These are phyloP conservation scores for Chaetomium cochliodes DNA, from an alignment of 495 filamentous ascomycete species.

Conservation along the genomic window DNA sequence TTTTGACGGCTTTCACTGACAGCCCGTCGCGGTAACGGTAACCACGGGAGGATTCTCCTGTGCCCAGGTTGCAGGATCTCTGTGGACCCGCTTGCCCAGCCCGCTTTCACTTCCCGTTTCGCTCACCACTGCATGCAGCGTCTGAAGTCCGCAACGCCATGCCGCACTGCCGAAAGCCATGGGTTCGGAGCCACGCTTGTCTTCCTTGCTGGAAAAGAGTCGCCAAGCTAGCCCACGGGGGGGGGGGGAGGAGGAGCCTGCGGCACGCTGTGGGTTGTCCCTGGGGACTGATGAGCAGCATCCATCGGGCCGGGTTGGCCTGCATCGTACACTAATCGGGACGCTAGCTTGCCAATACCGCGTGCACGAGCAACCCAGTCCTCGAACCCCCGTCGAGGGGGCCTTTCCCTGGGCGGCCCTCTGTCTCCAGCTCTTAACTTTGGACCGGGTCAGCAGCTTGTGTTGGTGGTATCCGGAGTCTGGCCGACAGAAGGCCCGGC, in stretches of 20 bases:
- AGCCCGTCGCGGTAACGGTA: neutral
- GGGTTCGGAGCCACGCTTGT: slow-evolving; percentile 21
- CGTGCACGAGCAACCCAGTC: slow-evolving; percentile 11
- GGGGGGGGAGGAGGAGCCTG: slow-evolving; percentile 20
- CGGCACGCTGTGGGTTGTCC: slow-evolving; percentile 31
- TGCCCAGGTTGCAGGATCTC: slow-evolving; percentile 17
- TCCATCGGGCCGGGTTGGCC: slow-evolving; percentile 31
- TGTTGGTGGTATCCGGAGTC: slow-evolving; percentile 28
- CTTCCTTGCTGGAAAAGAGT: slow-evolving; percentile 14
- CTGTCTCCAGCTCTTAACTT: slow-evolving; percentile 9
- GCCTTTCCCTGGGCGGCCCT: slow-evolving; percentile 1
- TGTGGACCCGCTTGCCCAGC: slow-evolving; percentile 6
- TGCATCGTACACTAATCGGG: slow-evolving; percentile 16
- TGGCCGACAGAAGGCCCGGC: slow-evolving; percentile 34
- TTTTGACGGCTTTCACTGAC: neutral
- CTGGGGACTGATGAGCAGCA: slow-evolving; percentile 25
- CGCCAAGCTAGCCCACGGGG: slow-evolving; percentile 18
- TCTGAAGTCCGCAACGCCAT: slow-evolving; percentile 31
- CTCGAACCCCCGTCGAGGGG: neutral
- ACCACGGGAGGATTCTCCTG: slow-evolving; percentile 2
- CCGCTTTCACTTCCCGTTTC: slow-evolving; percentile 21
- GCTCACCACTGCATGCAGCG: slow-evolving; percentile 21
- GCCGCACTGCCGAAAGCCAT: slow-evolving; percentile 39
- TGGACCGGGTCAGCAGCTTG: slow-evolving; percentile 11
- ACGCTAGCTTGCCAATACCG: slow-evolving; percentile 21